A percentile compares a stretch with the other conserved stretches of the same genome.
These are phyloP conservation scores for Leccinellum rugosiceps DNA, from an alignment of 768 basidiomycete genomes.

Conservation along the genomic window DNA sequence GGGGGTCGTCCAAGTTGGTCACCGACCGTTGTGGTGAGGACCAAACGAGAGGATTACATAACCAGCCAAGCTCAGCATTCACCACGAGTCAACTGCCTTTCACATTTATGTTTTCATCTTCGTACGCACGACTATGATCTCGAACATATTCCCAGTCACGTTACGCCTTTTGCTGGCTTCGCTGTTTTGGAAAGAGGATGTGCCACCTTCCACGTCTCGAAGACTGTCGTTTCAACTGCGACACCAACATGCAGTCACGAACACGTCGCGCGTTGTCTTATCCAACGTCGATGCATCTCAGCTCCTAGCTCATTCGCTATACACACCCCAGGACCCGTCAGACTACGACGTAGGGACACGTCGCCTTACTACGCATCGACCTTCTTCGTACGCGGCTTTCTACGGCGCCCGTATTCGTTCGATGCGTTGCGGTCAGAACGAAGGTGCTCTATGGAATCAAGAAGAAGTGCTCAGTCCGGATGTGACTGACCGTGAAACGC, in stretches of 20 bases:
- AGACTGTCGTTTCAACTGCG: slow-evolving; percentile 57
- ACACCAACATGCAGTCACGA: slow-evolving; percentile 58
- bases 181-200: slow-evolving; percentile 35
- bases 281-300: slow-evolving; percentile 43
- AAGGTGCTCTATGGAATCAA: slow-evolving; percentile 57
- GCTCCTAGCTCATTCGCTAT: slow-evolving; percentile 24
- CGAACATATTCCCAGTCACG: slow-evolving; percentile 36
- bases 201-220: slow-evolving; percentile 32
- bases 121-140: slow-evolving; percentile 13
- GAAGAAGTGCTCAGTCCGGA: slow-evolving; percentile 68
- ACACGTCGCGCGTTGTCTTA: slow-evolving; percentile 56
- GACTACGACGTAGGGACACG: slow-evolving; percentile 43
- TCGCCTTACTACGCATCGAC: slow-evolving; percentile 41
- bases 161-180: slow-evolving; percentile 42
- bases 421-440: slow-evolving; percentile 38
- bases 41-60: slow-evolving; percentile 13
- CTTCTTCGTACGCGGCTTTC: slow-evolving; percentile 40
- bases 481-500: slow-evolving; percentile 63
- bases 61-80: not conserved
- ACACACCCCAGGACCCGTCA: slow-evolving; percentile 25
- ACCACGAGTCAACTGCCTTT: not conserved
- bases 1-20: slow-evolving; percentile 2
- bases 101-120: not conserved
- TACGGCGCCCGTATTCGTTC: slow-evolving; percentile 35
- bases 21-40: not conserved